Conservation (phyloP, 495 filamentous ascomycete species). For the Annulohypoxylon stygium region DNA sequence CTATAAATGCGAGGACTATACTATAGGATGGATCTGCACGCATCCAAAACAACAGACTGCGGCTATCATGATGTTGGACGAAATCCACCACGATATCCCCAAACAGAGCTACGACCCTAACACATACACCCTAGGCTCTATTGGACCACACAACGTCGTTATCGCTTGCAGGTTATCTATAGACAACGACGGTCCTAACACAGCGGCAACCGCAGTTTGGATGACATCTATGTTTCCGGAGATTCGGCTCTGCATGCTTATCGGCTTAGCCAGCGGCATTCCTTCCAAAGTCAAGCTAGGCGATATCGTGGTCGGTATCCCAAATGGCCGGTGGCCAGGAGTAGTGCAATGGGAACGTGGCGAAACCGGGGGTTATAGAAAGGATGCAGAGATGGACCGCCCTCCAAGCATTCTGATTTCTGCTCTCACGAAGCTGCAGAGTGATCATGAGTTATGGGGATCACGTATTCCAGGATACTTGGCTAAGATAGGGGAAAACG, state of each 20-base stretch:
- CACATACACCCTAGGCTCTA: conserved; percentile 58
- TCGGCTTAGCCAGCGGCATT: conserved; percentile 63
- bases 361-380: conserved; percentile 46
- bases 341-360: conserved; percentile 52
- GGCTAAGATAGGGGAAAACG: neutral
- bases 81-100: conserved; percentile 54
- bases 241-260: conserved; percentile 60
- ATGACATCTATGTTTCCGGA: conserved; percentile 59
- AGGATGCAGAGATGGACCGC: conserved; percentile 4
- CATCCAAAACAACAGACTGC: conserved; percentile 62
- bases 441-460: neutral
- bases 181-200: conserved; percentile 53
- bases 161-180: conserved; percentile 54
- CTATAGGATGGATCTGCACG: conserved; percentile 66
- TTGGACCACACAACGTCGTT: conserved; percentile 61
- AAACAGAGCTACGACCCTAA: conserved; percentile 56
- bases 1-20: conserved; percentile 54
- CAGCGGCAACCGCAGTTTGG: conserved; percentile 47
- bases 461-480: conserved; percentile 12
- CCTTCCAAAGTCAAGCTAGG: conserved; percentile 59
- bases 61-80: conserved; percentile 41
- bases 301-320: conserved; percentile 59
- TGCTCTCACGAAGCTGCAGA: conserved; percentile 5
- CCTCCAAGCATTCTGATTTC: conserved; percentile 11
- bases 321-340: conserved; percentile 27